Evolutionary conservation across 169 alveolate species (phyloP), one percentile per base, ranked within the genome.

Genomic region (Cryptosporidium ubiquitum): DNA sequence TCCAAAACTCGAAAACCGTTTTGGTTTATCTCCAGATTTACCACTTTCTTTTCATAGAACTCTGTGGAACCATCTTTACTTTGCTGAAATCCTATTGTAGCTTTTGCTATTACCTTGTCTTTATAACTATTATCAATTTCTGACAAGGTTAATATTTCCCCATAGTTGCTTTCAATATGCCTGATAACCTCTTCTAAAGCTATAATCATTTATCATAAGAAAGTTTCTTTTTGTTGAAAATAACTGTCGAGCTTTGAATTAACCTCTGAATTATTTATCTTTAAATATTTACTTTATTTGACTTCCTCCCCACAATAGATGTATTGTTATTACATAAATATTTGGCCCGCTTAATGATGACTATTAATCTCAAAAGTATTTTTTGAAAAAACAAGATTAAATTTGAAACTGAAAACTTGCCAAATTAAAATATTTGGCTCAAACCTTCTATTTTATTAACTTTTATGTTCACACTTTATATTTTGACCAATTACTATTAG

Each of bases 111-210:
- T 47, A 42, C 16, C 7, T 20, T 47, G 37, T 70, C 68, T 49
- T 51, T 44, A 44, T 47, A 55, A 40, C 57, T 58, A 23, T 37
- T 52, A 73, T 51, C 69, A 73, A 73, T n/a, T n/a, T 64, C 71
- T 64, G 49, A 64, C 49, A 64, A 37, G 18, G 52, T 64, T 12
- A 64, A 7, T 10, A 64, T 64, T 5, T 73, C 85, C 6, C 40
- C 29, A 58, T 26, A 73, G 31, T 58, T 58, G 33, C 31, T 57
- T 14, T 51, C 52, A n/a, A 55, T 73, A 20, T 73, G 49, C 47
- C n/a, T 42, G 31, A 73, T 23, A 5, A 57, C 42, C 4, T 73
- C 85, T n/a, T 42, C 39, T 55, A 73, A 40, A 57, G 57, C 69
- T 23, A 4, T 16, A 18, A 39, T 57, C 39, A 26, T 73, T 49